Base-by-base conservation (phyloP, 108 stramenopile species). In the Conticribra guillardii region DNA sequence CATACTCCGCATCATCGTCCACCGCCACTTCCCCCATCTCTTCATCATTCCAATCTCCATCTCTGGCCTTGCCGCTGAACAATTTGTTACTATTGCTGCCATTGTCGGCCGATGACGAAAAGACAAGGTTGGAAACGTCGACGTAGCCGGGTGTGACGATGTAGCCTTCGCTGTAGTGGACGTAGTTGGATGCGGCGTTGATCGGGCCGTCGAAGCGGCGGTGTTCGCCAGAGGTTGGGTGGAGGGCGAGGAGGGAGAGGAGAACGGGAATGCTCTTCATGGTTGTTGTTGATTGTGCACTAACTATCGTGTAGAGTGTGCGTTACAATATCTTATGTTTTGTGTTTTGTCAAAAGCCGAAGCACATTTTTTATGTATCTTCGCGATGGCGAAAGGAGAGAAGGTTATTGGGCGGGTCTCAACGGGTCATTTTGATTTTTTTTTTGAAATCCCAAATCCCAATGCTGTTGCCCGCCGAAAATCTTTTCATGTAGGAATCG, bases 71-170 rank as follows among this genome's bases (percentile, higher is more conserved):
- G 11, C 31, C 5, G 37, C 44, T 3, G 54, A 54, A 64, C 37
- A 71, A 23, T 24, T n/a, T n/a, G n/a, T n/a, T n/a, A n/a, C 32
- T 33, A 1, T 30, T 54, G 15, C 41, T 26, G 2, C 60, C 70
- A 16, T 61, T 41, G 4, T 73, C 63, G 4, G 28, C 49, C 31
- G 44, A n/a, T 21, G 58, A 24, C 26, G 54, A 67, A 67, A 91
- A 84, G 8, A 51, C 56, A 32, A 94, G 64, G 26, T 74, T 60
- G 19, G 83, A 76, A 18, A 94, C 64, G 54, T 95, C 94, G 24
- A 95, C 82, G 45, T 56, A 91, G 18, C 94, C 94, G 2, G 94
- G 94, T 16, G 88, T 75, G 22, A 92, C 60, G 14, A 95, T 52
- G 72, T 71, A 95, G 4, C 89, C 91, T 48, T 92, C 88, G 32